Conservation (phyloP, 2,329 filamentous ascomycete species). For the Parasarocladium wereldwijsianum region DNA sequence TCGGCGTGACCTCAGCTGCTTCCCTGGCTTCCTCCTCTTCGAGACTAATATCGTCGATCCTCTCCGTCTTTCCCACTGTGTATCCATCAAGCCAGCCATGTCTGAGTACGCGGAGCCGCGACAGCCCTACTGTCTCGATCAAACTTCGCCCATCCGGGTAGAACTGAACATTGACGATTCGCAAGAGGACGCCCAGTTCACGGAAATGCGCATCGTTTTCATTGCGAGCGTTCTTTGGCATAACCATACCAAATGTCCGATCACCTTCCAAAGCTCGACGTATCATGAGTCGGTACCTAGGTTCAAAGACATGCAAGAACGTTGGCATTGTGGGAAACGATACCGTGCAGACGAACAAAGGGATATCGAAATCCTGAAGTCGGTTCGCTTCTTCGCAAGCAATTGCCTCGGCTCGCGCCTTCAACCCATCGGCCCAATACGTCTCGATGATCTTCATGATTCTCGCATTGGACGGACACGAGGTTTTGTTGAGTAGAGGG, state of each 20-base stretch:
- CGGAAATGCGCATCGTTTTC: conserved; percentile 35
- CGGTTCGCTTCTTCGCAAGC: conserved; percentile 41
- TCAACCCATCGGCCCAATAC: conserved; percentile 56
- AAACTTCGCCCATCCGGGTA: conserved; percentile 70
- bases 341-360: conserved; percentile 71
- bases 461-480: conserved; percentile 43
- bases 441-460: conserved; percentile 48
- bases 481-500: conserved; percentile 22
- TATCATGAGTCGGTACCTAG: conserved; percentile 84
- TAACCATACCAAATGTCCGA: conserved; percentile 73
- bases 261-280: conserved; percentile 59
- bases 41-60: conserved; percentile 67
- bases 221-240: conserved; percentile 42
- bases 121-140: conserved; percentile 62
- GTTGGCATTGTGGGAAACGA: conserved; percentile 73
- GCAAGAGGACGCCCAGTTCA: conserved; percentile 63
- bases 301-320: conserved; percentile 83
- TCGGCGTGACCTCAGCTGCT: conserved; percentile 36
- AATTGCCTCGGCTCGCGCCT: conserved; percentile 38
- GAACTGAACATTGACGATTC: conserved; percentile 59
- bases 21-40: conserved; percentile 69
- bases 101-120: conserved; percentile 57
- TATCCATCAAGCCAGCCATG: conserved; percentile 62
- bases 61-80: conserved; percentile 57
- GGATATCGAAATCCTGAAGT: conserved; percentile 43